A percentile compares a stretch with the other conserved stretches of the same genome.
Conservation (phyloP, 2,329 filamentous ascomycete genomes). For the Aureobasidium sp. region DNA sequence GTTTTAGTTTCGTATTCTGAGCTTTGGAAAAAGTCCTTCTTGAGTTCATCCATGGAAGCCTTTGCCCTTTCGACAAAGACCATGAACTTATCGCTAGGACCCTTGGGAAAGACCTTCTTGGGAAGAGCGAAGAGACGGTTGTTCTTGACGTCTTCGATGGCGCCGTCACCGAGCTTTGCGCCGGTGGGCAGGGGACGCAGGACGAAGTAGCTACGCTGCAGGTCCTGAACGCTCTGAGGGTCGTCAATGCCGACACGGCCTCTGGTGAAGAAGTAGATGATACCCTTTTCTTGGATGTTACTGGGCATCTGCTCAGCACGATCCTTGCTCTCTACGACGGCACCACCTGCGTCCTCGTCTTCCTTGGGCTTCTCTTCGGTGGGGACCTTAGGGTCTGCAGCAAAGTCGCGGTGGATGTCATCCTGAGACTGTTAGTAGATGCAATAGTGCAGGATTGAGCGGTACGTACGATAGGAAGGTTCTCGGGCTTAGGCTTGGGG, state of each 20-base stretch:
- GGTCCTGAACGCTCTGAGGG: conserved; percentile 61
- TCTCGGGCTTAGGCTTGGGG: conserved; percentile 12
- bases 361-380: background rate
- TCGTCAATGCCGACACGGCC: conserved; percentile 67
- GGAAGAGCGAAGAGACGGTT: conserved; percentile 70
- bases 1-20: conserved; percentile 72
- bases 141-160: conserved; percentile 51
- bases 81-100: conserved; percentile 64
- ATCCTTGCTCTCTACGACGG: conserved; percentile 44
- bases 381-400: background rate
- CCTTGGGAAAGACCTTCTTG: conserved; percentile 74
- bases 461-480: conserved; percentile 5
- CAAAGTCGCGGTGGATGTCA: conserved; percentile 16
- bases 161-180: conserved; percentile 57
- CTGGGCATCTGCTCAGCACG: conserved; percentile 48
- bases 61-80: conserved; percentile 74
- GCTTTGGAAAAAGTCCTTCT: conserved; percentile 61
- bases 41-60: conserved; percentile 60
- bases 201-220: conserved; percentile 73
- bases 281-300: conserved; percentile 74
- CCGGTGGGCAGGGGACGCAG: conserved; percentile 64
- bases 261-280: conserved; percentile 87
- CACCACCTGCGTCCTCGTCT: conserved; percentile 18
- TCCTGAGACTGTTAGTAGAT: background rate
- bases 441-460: background rate